Evolutionary conservation across 768 basidiomycete genomes (phyloP).

Genomic region (Strobilomyces dryophilus): DNA sequence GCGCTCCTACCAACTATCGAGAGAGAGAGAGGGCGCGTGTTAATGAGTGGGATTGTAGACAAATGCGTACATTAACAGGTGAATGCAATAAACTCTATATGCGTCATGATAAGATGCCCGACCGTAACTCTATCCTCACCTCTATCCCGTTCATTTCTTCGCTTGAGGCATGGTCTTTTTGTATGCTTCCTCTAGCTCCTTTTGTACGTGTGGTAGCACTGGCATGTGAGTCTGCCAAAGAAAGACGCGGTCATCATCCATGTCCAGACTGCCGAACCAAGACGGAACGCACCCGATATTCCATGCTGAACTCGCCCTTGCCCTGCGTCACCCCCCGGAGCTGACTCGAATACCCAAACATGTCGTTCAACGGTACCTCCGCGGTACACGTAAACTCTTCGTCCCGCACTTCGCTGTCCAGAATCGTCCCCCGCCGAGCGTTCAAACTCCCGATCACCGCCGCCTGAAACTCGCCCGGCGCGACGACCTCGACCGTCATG

Average conservation of each 20-base stretch:
- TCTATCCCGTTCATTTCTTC: constrained; percentile 57
- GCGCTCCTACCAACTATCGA: not conserved
- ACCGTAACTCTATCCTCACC: not conserved
- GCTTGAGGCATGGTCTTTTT: constrained; percentile 67
- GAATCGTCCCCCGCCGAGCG: constrained; percentile 85
- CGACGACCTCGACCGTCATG: constrained; percentile 97
- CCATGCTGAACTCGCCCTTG: constrained; percentile 87
- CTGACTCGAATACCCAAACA: constrained; percentile 96
- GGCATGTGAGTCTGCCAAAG: constrained; percentile 65
- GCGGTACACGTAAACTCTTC: constrained; percentile 92
- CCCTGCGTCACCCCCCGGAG: constrained; percentile 94
- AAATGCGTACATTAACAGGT: constrained; percentile 10
- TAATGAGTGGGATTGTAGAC: constrained; percentile 3
- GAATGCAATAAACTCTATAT: constrained; percentile 19
- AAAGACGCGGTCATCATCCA: not conserved
- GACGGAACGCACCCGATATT: constrained; percentile 56
- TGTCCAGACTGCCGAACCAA: not conserved
- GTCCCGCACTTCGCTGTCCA: constrained; percentile 94
- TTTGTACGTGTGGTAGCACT: constrained; percentile 82
- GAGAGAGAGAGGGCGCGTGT: constrained; percentile 4
- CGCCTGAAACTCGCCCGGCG: constrained; percentile 95
- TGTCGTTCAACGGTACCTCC: constrained; percentile 94
- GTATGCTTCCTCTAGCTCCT: constrained; percentile 84
- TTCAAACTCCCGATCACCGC: constrained; percentile 93
- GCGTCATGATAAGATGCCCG: constrained; percentile 6